Evolutionary conservation across 345 rosid genomes (phyloP).

Genomic region (Dipteronia dyeriana): DNA sequence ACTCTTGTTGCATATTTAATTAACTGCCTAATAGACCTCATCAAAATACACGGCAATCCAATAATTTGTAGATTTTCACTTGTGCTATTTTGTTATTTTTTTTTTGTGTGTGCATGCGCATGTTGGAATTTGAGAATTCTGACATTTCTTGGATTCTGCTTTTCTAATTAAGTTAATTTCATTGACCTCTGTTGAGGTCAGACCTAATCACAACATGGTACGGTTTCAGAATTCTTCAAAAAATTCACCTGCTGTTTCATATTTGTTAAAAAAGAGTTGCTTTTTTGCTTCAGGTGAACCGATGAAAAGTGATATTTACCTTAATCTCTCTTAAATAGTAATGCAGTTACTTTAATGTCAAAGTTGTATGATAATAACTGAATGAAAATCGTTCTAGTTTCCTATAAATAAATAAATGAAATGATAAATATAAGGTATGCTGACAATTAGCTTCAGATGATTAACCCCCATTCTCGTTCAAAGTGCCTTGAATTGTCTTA

Average conservation of each 20-base stretch:
- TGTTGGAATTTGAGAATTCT: not conserved
- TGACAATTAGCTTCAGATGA: not conserved
- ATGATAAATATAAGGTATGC: not conserved
- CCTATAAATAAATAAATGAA: not conserved
- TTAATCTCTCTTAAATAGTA: not conserved
- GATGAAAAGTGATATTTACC: not conserved
- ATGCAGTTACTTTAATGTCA: not conserved
- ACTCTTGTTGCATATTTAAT: not conserved
- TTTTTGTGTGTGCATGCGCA: not conserved
- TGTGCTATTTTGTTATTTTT: not conserved
- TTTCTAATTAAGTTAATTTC: not conserved
- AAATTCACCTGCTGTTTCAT: not conserved
- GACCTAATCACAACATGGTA: not conserved
- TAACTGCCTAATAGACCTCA: not conserved
- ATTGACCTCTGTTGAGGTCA: not conserved
- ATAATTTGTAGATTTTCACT: not conserved
- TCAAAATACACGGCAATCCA: not conserved
- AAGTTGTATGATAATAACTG: not conserved
- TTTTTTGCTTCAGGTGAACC: not conserved
- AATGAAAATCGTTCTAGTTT: too few species aligned
- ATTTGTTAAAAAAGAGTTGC: not conserved
- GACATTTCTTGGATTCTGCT: not conserved
- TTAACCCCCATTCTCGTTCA: not conserved
- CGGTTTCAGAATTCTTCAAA: not conserved
- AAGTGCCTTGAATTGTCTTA: not conserved